These are phyloP conservation scores for Fusarium metavorans DNA, from an alignment of 2,329 filamentous ascomycete species.

Conservation along the genomic window DNA sequence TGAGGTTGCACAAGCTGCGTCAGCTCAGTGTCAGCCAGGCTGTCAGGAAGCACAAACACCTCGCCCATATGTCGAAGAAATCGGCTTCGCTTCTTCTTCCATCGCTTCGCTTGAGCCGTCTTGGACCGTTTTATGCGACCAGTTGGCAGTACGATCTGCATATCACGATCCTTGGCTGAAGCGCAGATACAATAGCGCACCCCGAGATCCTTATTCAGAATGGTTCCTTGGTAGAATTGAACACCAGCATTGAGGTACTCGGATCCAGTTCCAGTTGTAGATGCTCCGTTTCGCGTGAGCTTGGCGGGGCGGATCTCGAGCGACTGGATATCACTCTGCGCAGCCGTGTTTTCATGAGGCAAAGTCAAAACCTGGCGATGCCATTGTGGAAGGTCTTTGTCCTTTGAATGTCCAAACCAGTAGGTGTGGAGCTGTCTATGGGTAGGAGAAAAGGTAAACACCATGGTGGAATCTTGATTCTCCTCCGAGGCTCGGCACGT, in stretches of 20 bases:
- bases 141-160: constrained; percentile 46
- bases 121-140: constrained; percentile 44
- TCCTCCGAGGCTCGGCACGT: constrained; percentile 41
- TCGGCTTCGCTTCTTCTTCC: constrained; percentile 45
- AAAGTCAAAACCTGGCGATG: constrained; percentile 52
- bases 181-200: constrained; percentile 55
- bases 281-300: constrained; percentile 26
- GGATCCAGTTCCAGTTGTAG: constrained; percentile 40
- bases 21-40: constrained; percentile 45
- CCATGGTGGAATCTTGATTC: constrained; percentile 42
- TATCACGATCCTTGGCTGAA: constrained; percentile 37
- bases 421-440: constrained; percentile 50
- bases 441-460: constrained; percentile 50
- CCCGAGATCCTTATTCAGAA: constrained; percentile 57
- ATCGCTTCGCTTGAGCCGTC: constrained; percentile 40
- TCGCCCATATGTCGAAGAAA: constrained; percentile 46
- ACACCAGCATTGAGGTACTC: constrained; percentile 50
- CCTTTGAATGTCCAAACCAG: constrained; percentile 48
- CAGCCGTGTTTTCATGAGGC: constrained; percentile 21
- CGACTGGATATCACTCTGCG: constrained; percentile 35
- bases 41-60: constrained; percentile 54
- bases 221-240: constrained; percentile 61
- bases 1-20: constrained; percentile 31
- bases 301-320: constrained; percentile 46
- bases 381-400: constrained; percentile 50